phyloP scores from a whole-genome alignment of 2,329 filamentous ascomycete species.

The Cladosporium phlei region DNA sequence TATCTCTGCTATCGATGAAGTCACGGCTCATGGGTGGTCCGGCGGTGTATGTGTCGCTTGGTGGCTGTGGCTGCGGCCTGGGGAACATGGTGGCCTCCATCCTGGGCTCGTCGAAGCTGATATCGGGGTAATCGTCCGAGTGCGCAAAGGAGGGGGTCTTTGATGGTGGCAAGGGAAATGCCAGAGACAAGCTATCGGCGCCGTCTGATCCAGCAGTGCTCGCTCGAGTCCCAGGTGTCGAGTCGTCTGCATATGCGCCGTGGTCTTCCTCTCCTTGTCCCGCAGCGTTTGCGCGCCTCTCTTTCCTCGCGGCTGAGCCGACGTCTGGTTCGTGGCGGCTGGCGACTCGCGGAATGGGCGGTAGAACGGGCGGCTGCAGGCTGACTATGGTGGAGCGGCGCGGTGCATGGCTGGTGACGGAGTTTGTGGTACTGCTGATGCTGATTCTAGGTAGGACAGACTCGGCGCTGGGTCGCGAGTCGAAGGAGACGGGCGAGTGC shows the following conservation, averaged over 20 bases:
- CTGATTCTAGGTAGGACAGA: constrained; percentile 20
- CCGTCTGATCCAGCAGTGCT: background rate
- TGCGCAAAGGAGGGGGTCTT: background rate
- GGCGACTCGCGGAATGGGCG: constrained; percentile 37
- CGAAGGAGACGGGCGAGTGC: constrained; percentile 3
- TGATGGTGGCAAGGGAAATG: background rate
- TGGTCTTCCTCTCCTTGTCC: background rate
- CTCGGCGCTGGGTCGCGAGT: constrained; percentile 9
- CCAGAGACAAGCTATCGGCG: background rate
- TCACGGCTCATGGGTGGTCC: constrained; percentile 25
- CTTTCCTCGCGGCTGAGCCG: background rate
- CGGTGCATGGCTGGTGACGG: no score
- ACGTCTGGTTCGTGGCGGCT: constrained; percentile 12
- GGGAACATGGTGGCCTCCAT: constrained; percentile 16
- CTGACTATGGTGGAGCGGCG: constrained; percentile 11
- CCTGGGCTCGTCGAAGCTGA: constrained; percentile 11
- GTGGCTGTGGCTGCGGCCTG: background rate
- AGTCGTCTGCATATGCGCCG: background rate
- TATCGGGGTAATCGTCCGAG: constrained; percentile 1
- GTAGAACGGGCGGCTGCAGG: constrained; percentile 42
- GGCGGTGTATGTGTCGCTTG: constrained; percentile 9
- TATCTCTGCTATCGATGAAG: constrained; percentile 31
- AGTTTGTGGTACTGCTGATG: constrained; percentile 24
- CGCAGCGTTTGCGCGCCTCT: background rate
- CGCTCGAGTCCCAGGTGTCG: background rate